Evolutionary conservation across 2,329 filamentous ascomycete genomes (phyloP).

Genomic region (Sarocladium oryzae): DNA sequence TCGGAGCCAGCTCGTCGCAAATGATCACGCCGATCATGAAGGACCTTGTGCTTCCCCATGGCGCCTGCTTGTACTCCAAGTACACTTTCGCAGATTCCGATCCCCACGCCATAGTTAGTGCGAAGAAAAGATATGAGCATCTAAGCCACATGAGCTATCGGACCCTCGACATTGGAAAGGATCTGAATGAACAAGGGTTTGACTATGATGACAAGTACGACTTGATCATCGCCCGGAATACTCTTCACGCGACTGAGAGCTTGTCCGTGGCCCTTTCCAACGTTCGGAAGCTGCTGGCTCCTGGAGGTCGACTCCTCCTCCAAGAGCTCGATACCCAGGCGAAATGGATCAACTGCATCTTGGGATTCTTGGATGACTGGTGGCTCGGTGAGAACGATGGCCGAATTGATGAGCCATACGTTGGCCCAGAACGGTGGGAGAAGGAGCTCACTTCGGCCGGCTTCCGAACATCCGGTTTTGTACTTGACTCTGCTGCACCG

Average conservation of each 20-base stretch:
- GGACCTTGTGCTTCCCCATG: no score
- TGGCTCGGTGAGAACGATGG: slow-evolving; percentile 26
- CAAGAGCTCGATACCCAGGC: no score
- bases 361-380: slow-evolving; percentile 26
- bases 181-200: slow-evolving; percentile 22
- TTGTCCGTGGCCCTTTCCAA: slow-evolving; percentile 21
- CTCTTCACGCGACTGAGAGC: slow-evolving; percentile 23
- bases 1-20: no score
- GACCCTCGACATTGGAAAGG: slow-evolving; percentile 26
- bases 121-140: no score
- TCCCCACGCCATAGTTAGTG: no score
- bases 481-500: not conserved
- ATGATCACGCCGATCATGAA: no score
- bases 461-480: slow-evolving; percentile 12
- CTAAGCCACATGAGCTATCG: slow-evolving; percentile 27
- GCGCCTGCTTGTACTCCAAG: no score
- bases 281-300: slow-evolving; percentile 3
- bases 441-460: slow-evolving; percentile 19
- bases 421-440: slow-evolving; percentile 20
- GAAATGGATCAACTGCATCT: slow-evolving; percentile 12
- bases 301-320: slow-evolving; percentile 15
- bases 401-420: slow-evolving; percentile 20
- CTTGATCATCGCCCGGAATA: slow-evolving; percentile 23
- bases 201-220: slow-evolving; percentile 19
- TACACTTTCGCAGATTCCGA: no score